phyloP scores from a whole-genome alignment of 1,284 basidiomycete species.

The Sphaerobolus stellatus region DNA sequence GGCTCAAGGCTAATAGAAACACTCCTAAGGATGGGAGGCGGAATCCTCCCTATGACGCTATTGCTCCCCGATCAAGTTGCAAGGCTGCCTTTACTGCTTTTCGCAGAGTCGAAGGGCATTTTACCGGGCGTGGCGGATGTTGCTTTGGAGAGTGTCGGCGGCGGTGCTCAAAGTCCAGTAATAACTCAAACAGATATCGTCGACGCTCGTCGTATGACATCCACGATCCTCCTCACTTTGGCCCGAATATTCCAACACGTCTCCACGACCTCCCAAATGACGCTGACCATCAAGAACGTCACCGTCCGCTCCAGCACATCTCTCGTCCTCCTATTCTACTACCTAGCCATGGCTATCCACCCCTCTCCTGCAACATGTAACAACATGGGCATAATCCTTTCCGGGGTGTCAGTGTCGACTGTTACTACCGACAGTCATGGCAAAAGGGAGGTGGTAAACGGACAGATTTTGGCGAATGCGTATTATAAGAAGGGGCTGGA shows the following conservation, averaged over 20 bases:
- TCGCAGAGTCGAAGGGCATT: slow-evolving; percentile 36
- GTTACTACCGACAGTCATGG: slow-evolving; percentile 30
- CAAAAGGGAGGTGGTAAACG: slow-evolving; percentile 27
- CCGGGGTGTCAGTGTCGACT: slow-evolving; percentile 36
- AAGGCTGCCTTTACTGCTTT: slow-evolving; percentile 35
- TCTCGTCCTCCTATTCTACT: slow-evolving; percentile 54
- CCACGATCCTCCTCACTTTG: slow-evolving; percentile 54
- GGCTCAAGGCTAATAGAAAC: slow-evolving; percentile 32
- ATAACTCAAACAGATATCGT: slow-evolving; percentile 22
- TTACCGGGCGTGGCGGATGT: slow-evolving; percentile 38
- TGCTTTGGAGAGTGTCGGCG: no score
- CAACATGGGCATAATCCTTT: slow-evolving; percentile 60
- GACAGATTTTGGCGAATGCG: slow-evolving; percentile 45
- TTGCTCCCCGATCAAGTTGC: slow-evolving; percentile 44
- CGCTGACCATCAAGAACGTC: slow-evolving; percentile 19
- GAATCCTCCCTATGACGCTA: slow-evolving; percentile 44
- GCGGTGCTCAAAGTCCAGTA: slow-evolving; percentile 11
- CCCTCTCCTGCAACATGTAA: slow-evolving; percentile 59
- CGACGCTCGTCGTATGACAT: slow-evolving; percentile 43
- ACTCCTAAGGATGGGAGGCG: slow-evolving; percentile 34
- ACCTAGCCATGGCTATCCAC: slow-evolving; percentile 53
- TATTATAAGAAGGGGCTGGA: slow-evolving; percentile 57
- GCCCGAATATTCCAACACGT: slow-evolving; percentile 56
- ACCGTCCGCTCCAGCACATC: slow-evolving; percentile 46
- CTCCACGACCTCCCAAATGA: slow-evolving; percentile 19